A percentile compares a stretch with the other conserved stretches of the same genome.
Evolutionary conservation across 2,329 filamentous ascomycete species (phyloP).

Genomic region (Monosporascus sp.): DNA sequence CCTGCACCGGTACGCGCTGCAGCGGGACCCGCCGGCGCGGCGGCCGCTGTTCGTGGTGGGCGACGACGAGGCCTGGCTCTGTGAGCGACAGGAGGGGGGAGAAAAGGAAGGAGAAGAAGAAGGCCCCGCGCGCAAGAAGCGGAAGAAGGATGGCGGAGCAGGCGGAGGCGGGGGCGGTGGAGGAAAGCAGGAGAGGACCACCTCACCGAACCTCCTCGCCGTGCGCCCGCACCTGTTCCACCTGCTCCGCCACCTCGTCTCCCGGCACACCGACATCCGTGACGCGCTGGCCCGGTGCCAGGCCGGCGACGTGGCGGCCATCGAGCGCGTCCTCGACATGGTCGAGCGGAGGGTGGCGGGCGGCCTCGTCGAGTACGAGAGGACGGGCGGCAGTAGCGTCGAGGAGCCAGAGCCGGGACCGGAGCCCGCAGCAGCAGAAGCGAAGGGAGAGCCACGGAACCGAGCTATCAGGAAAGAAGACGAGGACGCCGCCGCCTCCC

Average conservation of each 20-base stretch:
- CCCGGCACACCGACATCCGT: conserved; percentile 74
- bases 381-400: conserved; percentile 43
- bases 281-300: conserved; percentile 70
- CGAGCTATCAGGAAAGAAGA: conserved; percentile 19
- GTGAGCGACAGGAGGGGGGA: conserved; percentile 24
- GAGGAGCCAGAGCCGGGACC: conserved; percentile 28
- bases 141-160: conserved; percentile 38
- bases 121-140: conserved; percentile 33
- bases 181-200: conserved; percentile 34
- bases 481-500: conserved; percentile 24
- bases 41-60: conserved; percentile 68
- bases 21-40: conserved; percentile 57
- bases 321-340: conserved; percentile 69
- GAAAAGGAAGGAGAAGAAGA: conserved; percentile 26
- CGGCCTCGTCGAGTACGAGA: conserved; percentile 64
- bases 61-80: conserved; percentile 43
- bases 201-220: conserved; percentile 61
- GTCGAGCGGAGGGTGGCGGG: conserved; percentile 70
- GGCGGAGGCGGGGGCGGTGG: conserved; percentile 37
- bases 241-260: conserved; percentile 75
- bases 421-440: conserved; percentile 20
- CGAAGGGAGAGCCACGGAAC: conserved; percentile 21
- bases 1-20: conserved; percentile 71
- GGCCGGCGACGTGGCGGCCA: conserved; percentile 66
- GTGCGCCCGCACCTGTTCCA: conserved; percentile 95